Percentiles rank a stretch among this genome's conserved stretches.
These are phyloP conservation scores for Odontarrhena argentea DNA, from an alignment of 345 rosid genomes.

Conservation along the genomic window DNA sequence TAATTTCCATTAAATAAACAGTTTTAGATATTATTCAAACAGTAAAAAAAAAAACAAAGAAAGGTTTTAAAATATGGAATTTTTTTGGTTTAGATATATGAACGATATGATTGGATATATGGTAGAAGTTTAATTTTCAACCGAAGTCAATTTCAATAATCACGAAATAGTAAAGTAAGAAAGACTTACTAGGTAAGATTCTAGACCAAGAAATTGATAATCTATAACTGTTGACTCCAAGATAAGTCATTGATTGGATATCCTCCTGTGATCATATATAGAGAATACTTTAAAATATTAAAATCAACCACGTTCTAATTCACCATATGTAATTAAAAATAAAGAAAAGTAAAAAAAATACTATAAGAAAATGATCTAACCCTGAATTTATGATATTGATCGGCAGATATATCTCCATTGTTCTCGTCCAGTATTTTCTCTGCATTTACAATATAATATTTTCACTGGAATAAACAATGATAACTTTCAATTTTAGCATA, in stretches of 20 bases:
- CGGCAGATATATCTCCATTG: conserved; percentile 39
- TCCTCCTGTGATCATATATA: conserved; percentile 54
- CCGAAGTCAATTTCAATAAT: neutral
- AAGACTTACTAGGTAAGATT: conserved; percentile 67
- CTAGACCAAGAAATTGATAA: conserved; percentile 88
- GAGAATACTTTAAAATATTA: neutral
- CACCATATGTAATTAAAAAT: neutral
- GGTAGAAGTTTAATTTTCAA: neutral
- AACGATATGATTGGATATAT: neutral
- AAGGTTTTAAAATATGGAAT: no score
- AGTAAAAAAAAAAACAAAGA: no score
- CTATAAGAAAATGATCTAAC: conserved; percentile 5
- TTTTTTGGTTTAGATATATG: neutral
- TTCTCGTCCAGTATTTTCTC: conserved; percentile 30
- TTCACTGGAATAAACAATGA: conserved; percentile 10
- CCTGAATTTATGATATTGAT: conserved; percentile 34
- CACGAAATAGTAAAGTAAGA: neutral
- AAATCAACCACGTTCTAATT: neutral
- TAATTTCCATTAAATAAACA: no score
- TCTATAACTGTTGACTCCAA: conserved; percentile 69
- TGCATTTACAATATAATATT: conserved; percentile 16
- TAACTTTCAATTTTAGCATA: no score
- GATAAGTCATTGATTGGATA: conserved; percentile 53
- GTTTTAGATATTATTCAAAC: no score
- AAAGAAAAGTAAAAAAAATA: neutral